Conservation (phyloP, 129 eudicot genomes). For the Pittosporum tobira region DNA sequence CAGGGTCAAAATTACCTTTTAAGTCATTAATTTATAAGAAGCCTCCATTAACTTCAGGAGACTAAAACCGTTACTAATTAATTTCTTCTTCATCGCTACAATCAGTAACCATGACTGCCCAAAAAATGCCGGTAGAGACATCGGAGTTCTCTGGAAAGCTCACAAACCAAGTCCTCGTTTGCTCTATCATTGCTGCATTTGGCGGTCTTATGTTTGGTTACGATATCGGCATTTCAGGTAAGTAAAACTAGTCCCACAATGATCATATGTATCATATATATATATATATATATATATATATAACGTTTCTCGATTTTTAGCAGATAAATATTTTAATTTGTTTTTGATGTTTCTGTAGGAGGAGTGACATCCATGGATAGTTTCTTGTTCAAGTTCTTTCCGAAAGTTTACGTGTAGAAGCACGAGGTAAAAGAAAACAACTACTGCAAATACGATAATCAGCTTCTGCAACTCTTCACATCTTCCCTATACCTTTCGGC, state of each 20-base stretch:
- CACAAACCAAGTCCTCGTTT: conserved; percentile 39
- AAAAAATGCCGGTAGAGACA: conserved; percentile 17
- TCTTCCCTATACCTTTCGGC: conserved; percentile 69
- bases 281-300: too few relatives aligned
- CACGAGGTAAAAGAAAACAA: conserved; percentile 40
- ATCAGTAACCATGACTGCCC: conserved; percentile 34
- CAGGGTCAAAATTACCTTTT: too few relatives aligned
- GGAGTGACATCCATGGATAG: conserved; percentile 73
- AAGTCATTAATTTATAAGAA: too few relatives aligned
- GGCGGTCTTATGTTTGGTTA: conserved; percentile 74
- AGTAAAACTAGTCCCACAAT: too few relatives aligned
- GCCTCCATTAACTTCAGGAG: too few relatives aligned
- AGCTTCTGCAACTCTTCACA: conserved; percentile 54
- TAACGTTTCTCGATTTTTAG: too few relatives aligned
- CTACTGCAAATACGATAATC: conserved; percentile 60
- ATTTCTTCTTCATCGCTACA: background rate
- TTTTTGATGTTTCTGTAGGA: too few relatives aligned
- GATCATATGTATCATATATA: too few relatives aligned
- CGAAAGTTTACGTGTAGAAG: conserved; percentile 34
- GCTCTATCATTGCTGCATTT: conserved; percentile 55
- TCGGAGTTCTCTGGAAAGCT: conserved; percentile 39
- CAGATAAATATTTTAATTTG: too few relatives aligned
- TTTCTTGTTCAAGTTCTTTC: conserved; percentile 52
- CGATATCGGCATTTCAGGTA: conserved; percentile 54
- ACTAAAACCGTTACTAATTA: too few relatives aligned